Conservation (phyloP, 75 land plant genomes). For the Cunninghamia lanceolata region DNA sequence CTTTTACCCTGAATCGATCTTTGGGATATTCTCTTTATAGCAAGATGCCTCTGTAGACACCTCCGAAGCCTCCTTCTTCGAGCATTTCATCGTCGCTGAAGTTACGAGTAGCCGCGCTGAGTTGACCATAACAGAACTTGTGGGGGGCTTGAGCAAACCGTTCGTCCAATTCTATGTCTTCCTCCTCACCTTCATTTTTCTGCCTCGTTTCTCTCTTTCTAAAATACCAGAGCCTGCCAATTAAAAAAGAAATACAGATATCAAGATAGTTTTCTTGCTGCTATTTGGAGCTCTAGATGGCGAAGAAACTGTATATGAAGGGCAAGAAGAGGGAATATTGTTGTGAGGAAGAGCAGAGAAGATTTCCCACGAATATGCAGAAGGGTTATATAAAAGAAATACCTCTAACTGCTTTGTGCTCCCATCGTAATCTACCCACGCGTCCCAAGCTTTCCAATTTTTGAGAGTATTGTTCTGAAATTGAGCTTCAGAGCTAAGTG, state of each 20-base stretch:
- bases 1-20: slow-evolving; percentile 31
- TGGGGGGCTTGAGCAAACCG: slow-evolving; percentile 19
- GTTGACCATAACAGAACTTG: slow-evolving; percentile 24
- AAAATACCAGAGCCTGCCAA: background rate
- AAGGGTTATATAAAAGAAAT: background rate
- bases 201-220: background rate
- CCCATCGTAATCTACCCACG: slow-evolving; percentile 26
- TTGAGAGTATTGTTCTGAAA: background rate
- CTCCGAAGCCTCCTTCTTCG: slow-evolving; percentile 46
- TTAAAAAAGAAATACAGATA: background rate
- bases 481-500: background rate
- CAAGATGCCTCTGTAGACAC: slow-evolving; percentile 32
- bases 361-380: background rate
- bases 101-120: slow-evolving; percentile 27
- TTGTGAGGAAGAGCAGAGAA: background rate
- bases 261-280: background rate
- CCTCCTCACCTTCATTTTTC: background rate
- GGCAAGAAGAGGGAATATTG: background rate
- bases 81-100: slow-evolving; percentile 30
- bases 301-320: no score
- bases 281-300: background rate
- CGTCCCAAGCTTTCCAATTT: background rate
- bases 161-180: background rate
- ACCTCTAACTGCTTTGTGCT: slow-evolving; percentile 13
- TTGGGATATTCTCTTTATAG: slow-evolving; percentile 27